Evolutionary conservation across 345 rosid genomes (phyloP), one percentile per base, ranked within the genome.

Genomic region (Gossypium sturtianum): DNA sequence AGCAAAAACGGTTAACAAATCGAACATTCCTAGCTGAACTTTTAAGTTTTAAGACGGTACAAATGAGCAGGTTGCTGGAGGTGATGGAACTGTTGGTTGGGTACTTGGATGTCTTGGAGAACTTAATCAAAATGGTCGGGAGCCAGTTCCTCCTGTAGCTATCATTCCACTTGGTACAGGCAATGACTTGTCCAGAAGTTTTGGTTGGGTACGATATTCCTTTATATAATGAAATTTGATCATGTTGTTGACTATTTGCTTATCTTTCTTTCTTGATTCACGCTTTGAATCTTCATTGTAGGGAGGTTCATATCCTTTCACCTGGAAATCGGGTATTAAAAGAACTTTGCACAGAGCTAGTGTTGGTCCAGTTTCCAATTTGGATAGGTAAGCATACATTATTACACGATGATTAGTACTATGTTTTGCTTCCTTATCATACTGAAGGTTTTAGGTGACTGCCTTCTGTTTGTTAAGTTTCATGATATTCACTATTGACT

Each of bases 21-120:
- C 19, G 9, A 66, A 69, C 43, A 67, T 43, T 76, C 49, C 65
- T 41, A 17, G 27, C 2, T 29, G 20, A 72, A 1, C 19, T 34
- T 34, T 34, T 34, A 34, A 34, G 41, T 5, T 34, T 49, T 68
- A 19, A 76, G 59, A 23, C 67, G 78, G 38, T 78, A 63, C 79
- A 61, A 64, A 47, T 75, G 76, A 77, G 82, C 82, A 96, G 98
- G 99, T 96, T 84, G 98, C 97, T 16, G 97, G 99, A 84, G 99
- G 99, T 79, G 99, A 96, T 89, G 99, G 99, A 78, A 93, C 95
- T 1, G 97, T 93, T 68, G 99, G 98, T 80, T 96, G 97, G 98
- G 92, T 96, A 51, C 83, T 96, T 43, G 97, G 97, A 77, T 79
- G 91, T 91, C 89, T 93, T 17, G 83, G 91, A 74, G 90, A 82